A percentile compares a stretch with the other conserved stretches of the same genome.
Evolutionary conservation across 441 rosid species (phyloP).

Genomic region (Adansonia grandidieri): DNA sequence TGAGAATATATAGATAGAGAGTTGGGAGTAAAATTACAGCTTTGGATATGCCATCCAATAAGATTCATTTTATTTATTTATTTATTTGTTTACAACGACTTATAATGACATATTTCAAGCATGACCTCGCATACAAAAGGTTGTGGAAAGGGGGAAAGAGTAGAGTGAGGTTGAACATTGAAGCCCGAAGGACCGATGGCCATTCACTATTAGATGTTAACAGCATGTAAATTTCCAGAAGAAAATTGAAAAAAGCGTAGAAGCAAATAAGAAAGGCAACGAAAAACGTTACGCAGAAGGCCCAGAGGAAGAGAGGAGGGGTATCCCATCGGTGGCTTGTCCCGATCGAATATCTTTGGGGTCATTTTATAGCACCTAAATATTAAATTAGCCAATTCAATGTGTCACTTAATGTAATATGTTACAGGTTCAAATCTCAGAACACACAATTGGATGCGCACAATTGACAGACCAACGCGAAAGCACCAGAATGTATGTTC

Average conservation of each 20-base stretch:
- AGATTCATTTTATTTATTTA: background rate
- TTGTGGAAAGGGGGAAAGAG: background rate
- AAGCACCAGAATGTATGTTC: no score
- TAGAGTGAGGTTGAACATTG: background rate
- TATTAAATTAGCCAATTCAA: background rate
- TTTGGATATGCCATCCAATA: background rate
- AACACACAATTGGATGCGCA: no score
- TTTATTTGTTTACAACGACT: no score
- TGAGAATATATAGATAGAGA: background rate
- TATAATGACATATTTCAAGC: no score
- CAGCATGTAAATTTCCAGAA: background rate
- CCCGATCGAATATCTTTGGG: background rate
- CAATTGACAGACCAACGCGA: no score
- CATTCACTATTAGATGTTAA: background rate
- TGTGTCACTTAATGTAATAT: background rate
- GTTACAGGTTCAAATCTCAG: no score
- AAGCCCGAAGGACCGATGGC: background rate
- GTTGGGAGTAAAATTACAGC: slow-evolving; percentile 22
- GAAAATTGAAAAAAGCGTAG: background rate
- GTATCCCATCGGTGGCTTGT: background rate
- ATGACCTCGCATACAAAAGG: background rate
- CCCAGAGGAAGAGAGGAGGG: background rate
- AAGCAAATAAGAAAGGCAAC: background rate
- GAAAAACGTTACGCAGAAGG: background rate
- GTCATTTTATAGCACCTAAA: background rate